Evolutionary conservation across 805 yeast species (phyloP).

Genomic region (Saccharomycopsis babjevae): DNA sequence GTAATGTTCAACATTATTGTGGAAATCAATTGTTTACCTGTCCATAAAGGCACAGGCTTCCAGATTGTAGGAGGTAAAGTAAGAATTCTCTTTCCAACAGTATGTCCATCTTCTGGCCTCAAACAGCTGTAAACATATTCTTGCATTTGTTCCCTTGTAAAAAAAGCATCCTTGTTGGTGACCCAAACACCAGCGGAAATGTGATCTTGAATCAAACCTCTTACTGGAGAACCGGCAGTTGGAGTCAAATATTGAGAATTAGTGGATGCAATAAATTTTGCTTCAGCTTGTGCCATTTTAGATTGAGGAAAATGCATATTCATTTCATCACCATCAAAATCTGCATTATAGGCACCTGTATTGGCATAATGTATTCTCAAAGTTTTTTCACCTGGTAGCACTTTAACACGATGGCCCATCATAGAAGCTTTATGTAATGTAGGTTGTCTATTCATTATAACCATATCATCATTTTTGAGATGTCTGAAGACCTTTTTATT

Average conservation of each 20-base stretch:
- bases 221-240: slow-evolving; percentile 94
- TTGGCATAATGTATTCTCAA: slow-evolving; percentile 95
- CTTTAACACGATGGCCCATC: slow-evolving; percentile 99
- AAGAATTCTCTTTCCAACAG: slow-evolving; percentile 53
- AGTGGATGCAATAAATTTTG: slow-evolving; percentile 88
- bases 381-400: slow-evolving; percentile 94
- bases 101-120: slow-evolving; percentile 96
- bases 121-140: slow-evolving; percentile 89
- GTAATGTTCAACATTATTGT: slow-evolving; percentile 85
- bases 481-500: slow-evolving; percentile 94
- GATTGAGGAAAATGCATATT: slow-evolving; percentile 99
- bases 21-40: slow-evolving; percentile 93
- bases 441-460: slow-evolving; percentile 98
- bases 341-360: slow-evolving; percentile 98
- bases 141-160: slow-evolving; percentile 85
- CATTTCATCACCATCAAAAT: slow-evolving; percentile 99
- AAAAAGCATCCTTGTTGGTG: slow-evolving; percentile 84
- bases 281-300: slow-evolving; percentile 95
- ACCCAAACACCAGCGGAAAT: slow-evolving; percentile 99
- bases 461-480: slow-evolving; percentile 89
- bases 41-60: slow-evolving; percentile 90
- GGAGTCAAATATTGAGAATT: slow-evolving; percentile 97
- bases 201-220: slow-evolving; percentile 99
- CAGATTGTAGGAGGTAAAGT: slow-evolving; percentile 84
- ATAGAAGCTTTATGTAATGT: slow-evolving; percentile 97